Percentiles rank a stretch among this genome's conserved stretches.
phyloP scores from a whole-genome alignment of 805 yeast species.

The Ogataea angusta region DNA sequence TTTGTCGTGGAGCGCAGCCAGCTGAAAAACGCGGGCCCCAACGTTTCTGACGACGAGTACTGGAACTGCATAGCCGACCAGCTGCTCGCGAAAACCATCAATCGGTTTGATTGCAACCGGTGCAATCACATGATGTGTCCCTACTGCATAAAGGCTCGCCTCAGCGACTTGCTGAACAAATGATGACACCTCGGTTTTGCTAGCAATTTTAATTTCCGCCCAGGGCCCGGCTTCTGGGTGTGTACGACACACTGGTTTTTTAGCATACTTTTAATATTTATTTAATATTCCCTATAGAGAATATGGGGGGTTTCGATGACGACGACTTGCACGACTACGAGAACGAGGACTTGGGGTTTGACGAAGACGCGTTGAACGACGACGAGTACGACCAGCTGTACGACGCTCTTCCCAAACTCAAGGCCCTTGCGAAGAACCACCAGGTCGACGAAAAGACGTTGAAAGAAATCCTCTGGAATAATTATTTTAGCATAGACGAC shows the following conservation, averaged over 20 bases:
- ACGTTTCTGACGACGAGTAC: constrained; percentile 2
- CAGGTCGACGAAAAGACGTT: constrained; percentile 48
- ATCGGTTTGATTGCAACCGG: constrained; percentile 28
- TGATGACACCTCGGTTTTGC: background rate
- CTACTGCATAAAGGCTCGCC: constrained; percentile 30
- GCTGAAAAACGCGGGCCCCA: background rate
- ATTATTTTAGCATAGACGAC: constrained; percentile 53
- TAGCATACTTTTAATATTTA: background rate
- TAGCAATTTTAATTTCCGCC: background rate
- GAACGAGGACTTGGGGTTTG: constrained; percentile 30
- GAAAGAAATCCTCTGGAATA: constrained; percentile 57
- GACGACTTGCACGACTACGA: constrained; percentile 23
- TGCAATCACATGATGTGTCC: constrained; percentile 35
- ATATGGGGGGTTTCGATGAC: constrained; percentile 20
- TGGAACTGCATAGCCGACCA: constrained; percentile 16
- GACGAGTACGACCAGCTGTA: constrained; percentile 44
- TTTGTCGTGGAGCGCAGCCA: constrained; percentile 10
- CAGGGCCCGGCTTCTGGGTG: background rate
- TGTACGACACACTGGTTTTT: background rate
- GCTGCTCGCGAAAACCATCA: constrained; percentile 14
- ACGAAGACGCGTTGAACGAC: constrained; percentile 39
- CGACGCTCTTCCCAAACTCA: constrained; percentile 42
- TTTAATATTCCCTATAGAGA: background rate
- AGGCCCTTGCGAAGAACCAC: constrained; percentile 36
- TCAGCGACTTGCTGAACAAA: constrained; percentile 21